A percentile compares a stretch with the other conserved stretches of the same genome.
phyloP scores from a whole-genome alignment of 441 rosid genomes.

The Erodium chrysanthum region DNA sequence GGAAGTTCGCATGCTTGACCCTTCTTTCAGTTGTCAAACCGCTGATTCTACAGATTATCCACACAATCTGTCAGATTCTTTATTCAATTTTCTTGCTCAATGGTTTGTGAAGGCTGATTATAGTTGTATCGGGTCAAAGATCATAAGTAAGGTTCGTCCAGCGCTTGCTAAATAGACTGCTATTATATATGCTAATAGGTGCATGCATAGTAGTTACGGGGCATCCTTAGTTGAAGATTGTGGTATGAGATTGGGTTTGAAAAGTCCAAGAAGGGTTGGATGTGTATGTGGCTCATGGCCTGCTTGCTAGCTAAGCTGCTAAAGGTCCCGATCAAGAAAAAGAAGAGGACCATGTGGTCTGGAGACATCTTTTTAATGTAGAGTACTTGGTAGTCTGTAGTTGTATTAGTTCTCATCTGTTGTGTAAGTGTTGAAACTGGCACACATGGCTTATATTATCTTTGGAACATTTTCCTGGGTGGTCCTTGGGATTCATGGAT shows the following conservation, averaged over 20 bases:
- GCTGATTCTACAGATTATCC: not conserved
- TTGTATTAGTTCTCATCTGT: not conserved
- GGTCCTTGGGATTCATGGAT: not conserved
- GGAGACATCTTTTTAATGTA: not conserved
- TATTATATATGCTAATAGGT: not conserved
- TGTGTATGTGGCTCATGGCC: not conserved
- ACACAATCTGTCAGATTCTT: not conserved
- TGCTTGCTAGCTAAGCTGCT: conserved; percentile 2
- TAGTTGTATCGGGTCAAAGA: not conserved
- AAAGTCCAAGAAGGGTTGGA: not conserved
- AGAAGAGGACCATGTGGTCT: not conserved
- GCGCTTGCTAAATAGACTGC: not conserved
- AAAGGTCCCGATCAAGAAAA: not conserved
- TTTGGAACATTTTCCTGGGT: not conserved
- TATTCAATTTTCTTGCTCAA: not conserved
- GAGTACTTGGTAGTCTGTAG: not conserved
- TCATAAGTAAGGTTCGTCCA: not conserved
- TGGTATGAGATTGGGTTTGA: not conserved
- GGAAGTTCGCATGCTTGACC: not conserved
- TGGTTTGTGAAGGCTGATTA: not conserved
- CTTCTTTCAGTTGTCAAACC: not conserved
- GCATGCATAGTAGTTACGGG: not conserved
- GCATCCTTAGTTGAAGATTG: not conserved
- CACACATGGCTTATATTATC: not conserved
- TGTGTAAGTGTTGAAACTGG: not conserved